phyloP scores from a whole-genome alignment of 164 flowering plant species.

The Magnolia sinica region DNA sequence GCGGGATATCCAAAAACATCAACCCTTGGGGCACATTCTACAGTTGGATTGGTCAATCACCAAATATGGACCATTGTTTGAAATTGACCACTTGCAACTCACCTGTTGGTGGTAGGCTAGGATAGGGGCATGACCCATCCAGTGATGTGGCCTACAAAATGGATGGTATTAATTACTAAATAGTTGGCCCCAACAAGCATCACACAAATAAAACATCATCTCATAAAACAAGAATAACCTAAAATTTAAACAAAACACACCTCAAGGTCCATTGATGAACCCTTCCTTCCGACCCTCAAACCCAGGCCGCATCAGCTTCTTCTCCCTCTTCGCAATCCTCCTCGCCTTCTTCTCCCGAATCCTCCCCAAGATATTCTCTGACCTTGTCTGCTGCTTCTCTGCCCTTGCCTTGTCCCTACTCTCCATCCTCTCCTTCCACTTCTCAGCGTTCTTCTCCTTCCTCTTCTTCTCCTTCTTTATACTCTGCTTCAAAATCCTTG shows the following conservation, averaged over 20 bases:
- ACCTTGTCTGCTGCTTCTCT: slow-evolving; percentile 66
- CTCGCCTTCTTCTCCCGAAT: slow-evolving; percentile 63
- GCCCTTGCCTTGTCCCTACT: slow-evolving; percentile 44
- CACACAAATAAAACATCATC: too few species aligned
- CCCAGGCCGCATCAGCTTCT: slow-evolving; percentile 91
- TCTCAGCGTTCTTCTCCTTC: slow-evolving; percentile 51
- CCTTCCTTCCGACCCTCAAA: slow-evolving; percentile 88
- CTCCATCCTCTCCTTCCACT: slow-evolving; percentile 81
- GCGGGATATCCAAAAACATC: too few species aligned
- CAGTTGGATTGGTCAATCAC: too few species aligned
- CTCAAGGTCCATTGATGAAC: slow-evolving; percentile 42
- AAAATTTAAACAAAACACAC: background rate
- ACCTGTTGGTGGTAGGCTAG: too few species aligned
- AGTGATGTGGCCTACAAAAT: too few species aligned
- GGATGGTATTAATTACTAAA: too few species aligned
- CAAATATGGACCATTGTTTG: too few species aligned
- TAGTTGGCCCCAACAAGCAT: too few species aligned
- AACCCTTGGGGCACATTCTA: too few species aligned
- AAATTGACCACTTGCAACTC: too few species aligned
- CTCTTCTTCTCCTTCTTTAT: slow-evolving; percentile 71
- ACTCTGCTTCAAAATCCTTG: slow-evolving; percentile 60
- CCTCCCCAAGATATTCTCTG: slow-evolving; percentile 54
- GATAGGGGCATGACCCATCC: too few species aligned
- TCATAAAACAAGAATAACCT: background rate
- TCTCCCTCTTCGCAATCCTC: slow-evolving; percentile 80